Evolutionary conservation across 495 filamentous ascomycete genomes (phyloP).

Genomic region (Cercophora scortea): DNA sequence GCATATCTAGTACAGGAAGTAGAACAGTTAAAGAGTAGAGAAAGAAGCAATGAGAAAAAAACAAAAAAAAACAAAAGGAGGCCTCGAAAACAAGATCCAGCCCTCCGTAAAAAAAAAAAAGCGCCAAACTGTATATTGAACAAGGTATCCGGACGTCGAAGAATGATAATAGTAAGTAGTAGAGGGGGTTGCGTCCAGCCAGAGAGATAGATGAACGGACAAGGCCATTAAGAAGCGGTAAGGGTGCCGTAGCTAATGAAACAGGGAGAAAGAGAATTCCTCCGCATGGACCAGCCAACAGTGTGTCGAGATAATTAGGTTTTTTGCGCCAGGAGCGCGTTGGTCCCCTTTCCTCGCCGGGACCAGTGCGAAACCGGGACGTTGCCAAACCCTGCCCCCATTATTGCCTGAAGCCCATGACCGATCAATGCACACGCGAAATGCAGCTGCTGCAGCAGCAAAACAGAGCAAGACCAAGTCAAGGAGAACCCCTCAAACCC

Average conservation of each 20-base stretch:
- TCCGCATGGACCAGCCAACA: constrained; percentile 46
- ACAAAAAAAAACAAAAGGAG: constrained; percentile 1
- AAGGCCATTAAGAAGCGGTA: constrained; percentile 35
- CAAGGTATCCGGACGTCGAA: constrained; percentile 30
- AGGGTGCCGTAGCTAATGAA: constrained; percentile 42
- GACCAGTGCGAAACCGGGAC: constrained; percentile 34
- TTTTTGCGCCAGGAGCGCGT: constrained; percentile 31
- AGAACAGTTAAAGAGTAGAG: constrained; percentile 17
- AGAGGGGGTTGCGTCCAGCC: constrained; percentile 8
- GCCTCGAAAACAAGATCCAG: background rate
- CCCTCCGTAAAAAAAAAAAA: constrained; percentile 3
- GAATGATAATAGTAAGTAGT: constrained; percentile 10
- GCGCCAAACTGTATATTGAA: constrained; percentile 25
- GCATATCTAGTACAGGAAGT: constrained; percentile 21
- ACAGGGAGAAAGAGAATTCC: constrained; percentile 34
- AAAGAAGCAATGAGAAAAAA: background rate
- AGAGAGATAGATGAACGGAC: constrained; percentile 9
- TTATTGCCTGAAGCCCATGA: constrained; percentile 37
- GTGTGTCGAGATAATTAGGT: constrained; percentile 47
- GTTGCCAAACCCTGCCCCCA: constrained; percentile 37
- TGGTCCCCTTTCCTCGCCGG: constrained; percentile 19
- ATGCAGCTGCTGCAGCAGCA: constrained; percentile 12
- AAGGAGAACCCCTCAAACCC: constrained; percentile 12
- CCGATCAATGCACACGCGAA: constrained; percentile 28
- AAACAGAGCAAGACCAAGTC: constrained; percentile 20